Evolutionary conservation across 192 early-diverging fungal species (phyloP).

Genomic region (Coemansia sp.): DNA sequence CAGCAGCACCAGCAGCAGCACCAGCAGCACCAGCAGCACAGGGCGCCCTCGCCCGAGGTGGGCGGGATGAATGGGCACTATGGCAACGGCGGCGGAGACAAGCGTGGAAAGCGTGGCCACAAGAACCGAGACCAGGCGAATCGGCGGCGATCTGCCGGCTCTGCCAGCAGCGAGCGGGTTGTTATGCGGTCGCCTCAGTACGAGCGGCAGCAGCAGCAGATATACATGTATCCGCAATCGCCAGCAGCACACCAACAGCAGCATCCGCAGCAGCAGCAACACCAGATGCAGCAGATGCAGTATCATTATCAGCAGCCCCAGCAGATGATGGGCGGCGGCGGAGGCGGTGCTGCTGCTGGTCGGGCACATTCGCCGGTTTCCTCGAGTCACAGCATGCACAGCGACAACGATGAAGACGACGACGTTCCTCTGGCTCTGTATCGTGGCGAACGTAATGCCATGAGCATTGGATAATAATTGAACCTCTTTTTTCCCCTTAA

Average conservation of each 20-base stretch:
- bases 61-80: slow-evolving; percentile 1
- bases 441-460: slow-evolving; percentile 52
- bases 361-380: slow-evolving; percentile 16
- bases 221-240: slow-evolving; percentile 29
- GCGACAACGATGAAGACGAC: slow-evolving; percentile 61
- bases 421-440: slow-evolving; percentile 66
- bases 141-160: slow-evolving; percentile 31
- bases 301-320: slow-evolving; percentile 11
- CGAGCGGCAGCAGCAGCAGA: slow-evolving; percentile 57
- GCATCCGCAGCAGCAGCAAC: slow-evolving; percentile 9
- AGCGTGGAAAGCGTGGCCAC: slow-evolving; percentile 30
- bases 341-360: background rate
- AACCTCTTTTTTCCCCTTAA: background rate
- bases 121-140: slow-evolving; percentile 32
- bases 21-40: slow-evolving; percentile 3
- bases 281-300: slow-evolving; percentile 2
- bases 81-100: slow-evolving; percentile 3
- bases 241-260: slow-evolving; percentile 8
- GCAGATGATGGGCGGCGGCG: background rate
- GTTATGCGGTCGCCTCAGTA: slow-evolving; percentile 56
- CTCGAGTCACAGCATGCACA: slow-evolving; percentile 2
- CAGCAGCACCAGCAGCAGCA: slow-evolving; percentile 8
- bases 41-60: slow-evolving; percentile 9
- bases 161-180: slow-evolving; percentile 33
- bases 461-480: slow-evolving; percentile 32